Conservation (phyloP, 257 asterid genomes). For the Osmanthus fragrans region DNA sequence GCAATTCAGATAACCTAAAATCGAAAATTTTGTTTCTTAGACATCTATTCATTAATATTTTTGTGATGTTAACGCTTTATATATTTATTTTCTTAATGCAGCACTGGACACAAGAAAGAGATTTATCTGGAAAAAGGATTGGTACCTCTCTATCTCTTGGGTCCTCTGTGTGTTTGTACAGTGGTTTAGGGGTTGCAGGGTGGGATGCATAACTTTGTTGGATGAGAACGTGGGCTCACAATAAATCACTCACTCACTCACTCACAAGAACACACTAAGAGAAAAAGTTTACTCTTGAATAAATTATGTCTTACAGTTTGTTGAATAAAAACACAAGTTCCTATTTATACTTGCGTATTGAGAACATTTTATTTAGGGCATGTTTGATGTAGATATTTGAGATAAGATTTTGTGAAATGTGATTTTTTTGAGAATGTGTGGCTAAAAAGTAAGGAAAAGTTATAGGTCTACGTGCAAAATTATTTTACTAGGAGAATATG, state of each 20-base stretch:
- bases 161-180: not conserved
- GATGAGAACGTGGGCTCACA: not conserved
- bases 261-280: not conserved
- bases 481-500: too few species aligned
- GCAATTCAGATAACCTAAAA: not conserved
- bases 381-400: not conserved
- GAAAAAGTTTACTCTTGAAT: not conserved
- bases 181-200: not conserved
- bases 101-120: conserved; percentile 92
- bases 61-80: conserved; percentile 14
- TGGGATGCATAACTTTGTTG: not conserved
- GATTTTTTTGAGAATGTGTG: too few species aligned
- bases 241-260: not conserved
- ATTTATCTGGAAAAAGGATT: conserved; percentile 67
- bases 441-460: too few species aligned
- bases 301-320: not conserved
- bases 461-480: not conserved
- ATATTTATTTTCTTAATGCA: conserved; percentile 44
- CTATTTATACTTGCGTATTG: not conserved
- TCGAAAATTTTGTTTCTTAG: not conserved
- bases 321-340: not conserved
- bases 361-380: not conserved
- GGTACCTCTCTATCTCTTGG: conserved; percentile 48
- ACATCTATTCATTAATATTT: conserved; percentile 8
- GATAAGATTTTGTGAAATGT: not conserved